A percentile compares a stretch with the other conserved stretches of the same genome.
Evolutionary conservation across 257 asterid species (phyloP).

Genomic region (Rhazya stricta): DNA sequence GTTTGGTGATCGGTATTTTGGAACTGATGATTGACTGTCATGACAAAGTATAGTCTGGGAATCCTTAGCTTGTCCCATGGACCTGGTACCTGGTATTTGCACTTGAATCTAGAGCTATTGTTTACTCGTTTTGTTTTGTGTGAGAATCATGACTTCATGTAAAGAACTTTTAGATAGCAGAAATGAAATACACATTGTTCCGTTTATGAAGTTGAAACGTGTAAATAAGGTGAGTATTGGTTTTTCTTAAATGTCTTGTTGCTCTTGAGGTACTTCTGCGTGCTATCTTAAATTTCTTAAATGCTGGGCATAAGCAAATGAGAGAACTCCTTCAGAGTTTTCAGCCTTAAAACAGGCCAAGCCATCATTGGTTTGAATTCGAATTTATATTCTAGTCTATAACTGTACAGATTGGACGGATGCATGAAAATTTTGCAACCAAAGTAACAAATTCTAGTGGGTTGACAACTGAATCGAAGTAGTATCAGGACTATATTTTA

Average conservation of each 20-base stretch:
- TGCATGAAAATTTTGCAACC: no score
- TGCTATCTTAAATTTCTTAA: not conserved
- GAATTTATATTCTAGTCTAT: not conserved
- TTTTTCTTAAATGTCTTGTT: not conserved
- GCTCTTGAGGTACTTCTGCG: not conserved
- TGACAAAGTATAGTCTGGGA: not conserved
- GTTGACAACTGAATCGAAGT: no score
- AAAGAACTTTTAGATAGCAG: not conserved
- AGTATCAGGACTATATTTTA: no score
- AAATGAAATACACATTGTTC: not conserved
- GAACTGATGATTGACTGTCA: constrained; percentile 41
- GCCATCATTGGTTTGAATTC: not conserved
- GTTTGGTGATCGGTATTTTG: constrained; percentile 94
- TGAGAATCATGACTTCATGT: not conserved
- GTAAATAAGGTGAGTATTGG: not conserved
- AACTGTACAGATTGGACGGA: no score
- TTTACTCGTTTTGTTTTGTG: not conserved
- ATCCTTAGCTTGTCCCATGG: not conserved
- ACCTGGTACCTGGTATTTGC: not conserved
- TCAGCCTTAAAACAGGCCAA: not conserved
- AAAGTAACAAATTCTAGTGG: no score
- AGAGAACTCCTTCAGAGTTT: not conserved
- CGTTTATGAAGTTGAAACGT: not conserved
- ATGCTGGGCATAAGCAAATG: not conserved
- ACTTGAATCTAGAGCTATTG: not conserved